Evolutionary conservation across 192 early-diverging fungal species (phyloP).

Genomic region (Coemansia sp.): DNA sequence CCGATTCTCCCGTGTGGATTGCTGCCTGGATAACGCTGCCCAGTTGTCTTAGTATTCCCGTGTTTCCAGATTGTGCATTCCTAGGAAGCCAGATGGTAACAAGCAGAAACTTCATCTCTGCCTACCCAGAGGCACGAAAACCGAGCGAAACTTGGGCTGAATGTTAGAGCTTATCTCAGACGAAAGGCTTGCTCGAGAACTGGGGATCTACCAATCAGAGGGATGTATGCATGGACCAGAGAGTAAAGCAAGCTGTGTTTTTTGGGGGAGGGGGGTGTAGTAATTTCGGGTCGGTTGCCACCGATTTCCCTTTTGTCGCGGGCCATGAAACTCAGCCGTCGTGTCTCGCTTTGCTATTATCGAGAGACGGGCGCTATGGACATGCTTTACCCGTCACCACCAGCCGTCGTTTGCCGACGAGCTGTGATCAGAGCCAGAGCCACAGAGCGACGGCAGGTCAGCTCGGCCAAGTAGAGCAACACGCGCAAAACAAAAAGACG

Average conservation of each 20-base stretch:
- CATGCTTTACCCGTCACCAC: too few relatives aligned
- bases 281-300: conserved; percentile 3
- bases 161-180: not conserved
- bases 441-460: too few relatives aligned
- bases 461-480: not conserved
- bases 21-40: not conserved
- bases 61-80: not conserved
- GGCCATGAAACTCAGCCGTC: not conserved
- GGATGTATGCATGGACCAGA: conserved; percentile 25
- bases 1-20: not conserved
- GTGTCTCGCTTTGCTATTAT: not conserved
- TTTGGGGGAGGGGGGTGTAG: conserved; percentile 18
- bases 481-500: not conserved
- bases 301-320: conserved; percentile 11
- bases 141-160: too few relatives aligned
- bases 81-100: not conserved
- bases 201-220: conserved; percentile 7
- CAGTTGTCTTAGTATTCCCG: not conserved
- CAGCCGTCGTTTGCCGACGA: too few relatives aligned
- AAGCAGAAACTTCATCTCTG: not conserved
- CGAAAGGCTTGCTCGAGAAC: not conserved
- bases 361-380: too few relatives aligned
- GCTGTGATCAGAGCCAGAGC: too few relatives aligned
- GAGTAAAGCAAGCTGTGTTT: conserved; percentile 6
- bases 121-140: not conserved